Base-by-base conservation (phyloP, 1,284 basidiomycete species). In the Malassezia caprae region DNA sequence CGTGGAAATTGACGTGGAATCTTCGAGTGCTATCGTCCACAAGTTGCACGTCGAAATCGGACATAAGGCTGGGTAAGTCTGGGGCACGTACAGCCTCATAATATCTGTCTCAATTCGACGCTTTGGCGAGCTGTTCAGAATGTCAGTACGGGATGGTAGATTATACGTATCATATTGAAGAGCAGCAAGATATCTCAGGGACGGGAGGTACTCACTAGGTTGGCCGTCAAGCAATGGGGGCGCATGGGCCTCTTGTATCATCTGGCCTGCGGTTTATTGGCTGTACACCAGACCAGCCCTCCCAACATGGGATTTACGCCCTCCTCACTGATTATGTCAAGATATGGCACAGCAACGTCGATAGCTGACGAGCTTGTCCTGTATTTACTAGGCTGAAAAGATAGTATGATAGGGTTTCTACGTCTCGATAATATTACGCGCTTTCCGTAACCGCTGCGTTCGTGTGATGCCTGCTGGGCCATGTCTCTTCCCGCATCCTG, bases 1-100 rank as follows among this genome's bases (percentile, higher is more conserved):
- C 93, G 64, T 87, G 82, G 79, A 98, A 98, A 59, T 86, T 84
- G 61, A 98, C 91, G 69, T 88, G 90, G 81, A 98, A 96, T 79
- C 98, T 93, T 75, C 91, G 89, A 88, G 96, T 94, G 79, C 82
- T 96, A 77, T 96, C 93, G 74, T 98, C 96, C 57, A 96, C 89
- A 62, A 98, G 84, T 31, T 83, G 89, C 59, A 98, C 91, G 76
- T 98, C 88, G 48, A 68, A 69, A 56, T 72, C 66, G 27, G 65
- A 68, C 69, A 73, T 72, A 52, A 73, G 65, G 30, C 69, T 72
- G 52, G 2, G 26, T 28, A 2, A 28, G 59, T 43, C n/a, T 30
- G 39, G 37, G 35, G 21, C 21, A 79, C 84, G 73, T 76, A 94
- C 91, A 98, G 80, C 80, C 96, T 96, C 90, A 96, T 96, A 55